These are phyloP conservation scores for Boletus rubroflammeus DNA, from an alignment of 768 basidiomycete genomes.

Conservation along the genomic window DNA sequence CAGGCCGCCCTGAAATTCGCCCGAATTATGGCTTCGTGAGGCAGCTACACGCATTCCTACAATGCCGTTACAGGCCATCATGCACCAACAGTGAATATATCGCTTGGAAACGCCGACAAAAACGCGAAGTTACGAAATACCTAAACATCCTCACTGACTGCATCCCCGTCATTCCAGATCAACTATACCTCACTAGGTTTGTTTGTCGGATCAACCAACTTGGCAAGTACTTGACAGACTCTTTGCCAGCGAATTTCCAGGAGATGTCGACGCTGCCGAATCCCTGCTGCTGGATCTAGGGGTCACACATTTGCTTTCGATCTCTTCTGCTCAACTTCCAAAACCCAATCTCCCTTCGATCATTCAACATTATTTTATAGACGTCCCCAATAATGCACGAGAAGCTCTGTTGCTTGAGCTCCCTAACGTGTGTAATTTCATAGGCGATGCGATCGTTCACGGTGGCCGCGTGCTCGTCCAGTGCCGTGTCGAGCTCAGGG, in stretches of 20 bases:
- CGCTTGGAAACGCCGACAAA: slow-evolving; percentile 55
- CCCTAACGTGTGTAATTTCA: slow-evolving; percentile 43
- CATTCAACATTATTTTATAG: slow-evolving; percentile 41
- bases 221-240: not conserved
- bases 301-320: slow-evolving; percentile 50
- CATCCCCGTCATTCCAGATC: slow-evolving; percentile 46
- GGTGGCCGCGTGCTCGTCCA: slow-evolving; percentile 53
- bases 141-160: slow-evolving; percentile 51
- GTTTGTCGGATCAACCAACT: not conserved
- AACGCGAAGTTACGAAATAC: slow-evolving; percentile 50
- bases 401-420: slow-evolving; percentile 45
- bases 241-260: slow-evolving; percentile 50
- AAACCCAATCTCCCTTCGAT: slow-evolving; percentile 28
- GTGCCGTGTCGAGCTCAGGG: slow-evolving; percentile 50
- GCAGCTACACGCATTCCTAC: slow-evolving; percentile 52
- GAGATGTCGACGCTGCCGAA: slow-evolving; percentile 47
- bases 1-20: slow-evolving; percentile 37
- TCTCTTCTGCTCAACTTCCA: slow-evolving; percentile 49
- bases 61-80: slow-evolving; percentile 47
- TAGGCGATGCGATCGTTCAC: slow-evolving; percentile 38
- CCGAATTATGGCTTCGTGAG: slow-evolving; percentile 53
- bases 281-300: slow-evolving; percentile 49
- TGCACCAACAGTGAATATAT: slow-evolving; percentile 44
- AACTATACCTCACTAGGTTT: slow-evolving; percentile 51
- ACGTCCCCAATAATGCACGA: slow-evolving; percentile 37